A percentile compares a stretch with the other conserved stretches of the same genome.
phyloP scores from a whole-genome alignment of 495 filamentous ascomycete species.

The Trichoderma parareesei region DNA sequence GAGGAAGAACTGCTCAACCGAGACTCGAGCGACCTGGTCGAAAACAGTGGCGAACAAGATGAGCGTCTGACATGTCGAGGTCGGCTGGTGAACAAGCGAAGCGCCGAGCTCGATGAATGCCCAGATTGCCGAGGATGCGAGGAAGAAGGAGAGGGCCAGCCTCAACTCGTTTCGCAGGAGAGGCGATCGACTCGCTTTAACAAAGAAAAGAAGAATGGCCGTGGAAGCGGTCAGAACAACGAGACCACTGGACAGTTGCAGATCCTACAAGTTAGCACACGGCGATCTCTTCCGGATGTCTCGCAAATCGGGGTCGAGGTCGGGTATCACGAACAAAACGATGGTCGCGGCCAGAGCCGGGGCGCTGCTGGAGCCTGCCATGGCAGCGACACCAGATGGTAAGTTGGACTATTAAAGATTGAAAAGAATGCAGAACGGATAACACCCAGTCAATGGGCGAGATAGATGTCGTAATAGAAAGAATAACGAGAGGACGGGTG shows the following conservation, averaged over 20 bases:
- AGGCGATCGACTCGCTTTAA: conserved; percentile 39
- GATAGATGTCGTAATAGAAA: conserved; percentile 18
- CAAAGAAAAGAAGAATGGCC: conserved; percentile 43
- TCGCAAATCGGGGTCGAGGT: neutral
- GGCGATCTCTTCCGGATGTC: neutral
- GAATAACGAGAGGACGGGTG: conserved; percentile 16
- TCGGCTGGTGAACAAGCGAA: conserved; percentile 34
- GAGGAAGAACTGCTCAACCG: conserved; percentile 43
- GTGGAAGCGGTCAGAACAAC: conserved; percentile 44
- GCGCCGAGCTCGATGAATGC: conserved; percentile 41
- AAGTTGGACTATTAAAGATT: conserved; percentile 22
- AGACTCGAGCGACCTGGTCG: conserved; percentile 44
- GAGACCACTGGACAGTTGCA: conserved; percentile 32
- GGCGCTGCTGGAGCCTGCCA: conserved; percentile 38
- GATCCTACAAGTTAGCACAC: conserved; percentile 12
- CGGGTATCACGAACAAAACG: conserved; percentile 38
- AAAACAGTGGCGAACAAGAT: conserved; percentile 41
- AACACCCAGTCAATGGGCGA: conserved; percentile 47
- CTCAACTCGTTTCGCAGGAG: conserved; percentile 51
- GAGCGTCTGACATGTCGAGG: conserved; percentile 39
- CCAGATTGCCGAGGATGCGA: conserved; percentile 43
- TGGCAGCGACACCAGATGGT: conserved; percentile 24
- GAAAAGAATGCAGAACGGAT: conserved; percentile 21
- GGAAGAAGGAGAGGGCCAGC: conserved; percentile 52
- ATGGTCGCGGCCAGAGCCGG: conserved; percentile 47